A percentile compares a stretch with the other conserved stretches of the same genome.
Evolutionary conservation across 345 rosid species (phyloP).

Genomic region (Brassica napus): Da-Ae NC_063450.1:42620501-42621000

Average conservation of each 20-base stretch:
- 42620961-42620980: too few relatives aligned
- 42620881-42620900: too few relatives aligned
- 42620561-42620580: neutral
- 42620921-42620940: too few relatives aligned
- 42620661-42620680: too few relatives aligned
- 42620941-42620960: too few relatives aligned
- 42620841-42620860: too few relatives aligned
- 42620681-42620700: neutral
- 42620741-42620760: neutral
- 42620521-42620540: neutral
- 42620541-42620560: neutral
- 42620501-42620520: neutral
- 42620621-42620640: neutral
- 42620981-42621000: too few relatives aligned
- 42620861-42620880: too few relatives aligned
- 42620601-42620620: neutral
- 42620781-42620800: neutral
- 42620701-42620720: neutral
- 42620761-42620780: neutral
- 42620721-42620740: neutral
- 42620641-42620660: neutral
- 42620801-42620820: neutral
- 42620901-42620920: too few relatives aligned
- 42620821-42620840: too few relatives aligned
- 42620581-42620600: neutral